Conservation (phyloP, 2,329 filamentous ascomycete genomes). For the Fusarium sambucinum region DNA sequence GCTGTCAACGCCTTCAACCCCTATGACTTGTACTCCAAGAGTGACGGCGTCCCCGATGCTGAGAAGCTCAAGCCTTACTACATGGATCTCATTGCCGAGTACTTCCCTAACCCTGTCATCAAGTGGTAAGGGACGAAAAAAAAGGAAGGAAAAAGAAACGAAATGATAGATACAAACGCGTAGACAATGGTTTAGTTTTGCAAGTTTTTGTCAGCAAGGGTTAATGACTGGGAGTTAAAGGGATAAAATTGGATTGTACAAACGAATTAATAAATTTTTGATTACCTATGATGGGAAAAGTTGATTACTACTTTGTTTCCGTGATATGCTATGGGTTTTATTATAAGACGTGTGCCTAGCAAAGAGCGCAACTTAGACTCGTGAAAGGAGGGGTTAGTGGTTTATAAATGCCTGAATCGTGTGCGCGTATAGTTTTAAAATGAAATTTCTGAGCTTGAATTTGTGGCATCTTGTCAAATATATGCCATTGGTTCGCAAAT, state of each 20-base stretch:
- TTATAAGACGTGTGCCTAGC: too few relatives aligned
- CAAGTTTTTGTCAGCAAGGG: slow-evolving; percentile 5
- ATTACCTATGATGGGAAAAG: slow-evolving; percentile 5
- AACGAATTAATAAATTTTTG: slow-evolving; percentile 27
- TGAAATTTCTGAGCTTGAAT: background rate
- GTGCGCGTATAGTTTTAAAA: background rate
- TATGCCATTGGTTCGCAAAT: background rate
- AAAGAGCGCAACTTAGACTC: too few relatives aligned
- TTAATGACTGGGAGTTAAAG: slow-evolving; percentile 13
- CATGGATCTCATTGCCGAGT: slow-evolving; percentile 59
- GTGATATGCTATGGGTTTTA: background rate
- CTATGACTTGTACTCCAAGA: slow-evolving; percentile 94
- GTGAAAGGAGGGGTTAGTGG: background rate
- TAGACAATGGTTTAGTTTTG: slow-evolving; percentile 19
- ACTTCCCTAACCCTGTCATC: slow-evolving; percentile 56
- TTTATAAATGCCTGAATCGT: background rate
- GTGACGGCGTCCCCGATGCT: slow-evolving; percentile 80
- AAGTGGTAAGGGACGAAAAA: slow-evolving; percentile 52
- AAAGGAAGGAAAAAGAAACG: slow-evolving; percentile 5
- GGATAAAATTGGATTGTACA: slow-evolving; percentile 26
- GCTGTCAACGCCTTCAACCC: slow-evolving; percentile 90
- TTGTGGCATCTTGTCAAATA: background rate
- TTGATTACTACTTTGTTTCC: background rate
- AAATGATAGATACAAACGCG: slow-evolving; percentile 1
- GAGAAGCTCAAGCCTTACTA: slow-evolving; percentile 77